A percentile compares a stretch with the other conserved stretches of the same genome.
Evolutionary conservation across 306 rosid species (phyloP).

Genomic region (Dalbergia cultrata): DNA sequence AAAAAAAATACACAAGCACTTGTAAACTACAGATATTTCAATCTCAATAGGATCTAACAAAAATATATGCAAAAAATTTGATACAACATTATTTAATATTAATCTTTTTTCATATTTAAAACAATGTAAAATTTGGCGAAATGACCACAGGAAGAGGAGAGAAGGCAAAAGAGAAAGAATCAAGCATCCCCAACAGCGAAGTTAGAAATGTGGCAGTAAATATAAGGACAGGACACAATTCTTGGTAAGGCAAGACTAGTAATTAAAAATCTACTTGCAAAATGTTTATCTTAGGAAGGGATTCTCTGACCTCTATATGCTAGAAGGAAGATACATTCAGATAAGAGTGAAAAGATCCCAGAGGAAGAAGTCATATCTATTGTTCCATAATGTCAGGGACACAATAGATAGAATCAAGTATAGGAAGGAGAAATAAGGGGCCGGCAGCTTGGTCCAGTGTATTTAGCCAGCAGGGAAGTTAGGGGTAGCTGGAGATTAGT

Average conservation of each 20-base stretch:
- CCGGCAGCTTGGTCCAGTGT: no score
- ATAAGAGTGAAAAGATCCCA: slow-evolving; percentile 11
- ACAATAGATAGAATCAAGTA: no score
- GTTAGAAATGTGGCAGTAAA: slow-evolving; percentile 4
- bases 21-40: slow-evolving; percentile 22
- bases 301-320: slow-evolving; percentile 23
- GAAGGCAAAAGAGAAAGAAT: neutral
- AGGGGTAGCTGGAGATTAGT: no score
- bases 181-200: slow-evolving; percentile 22
- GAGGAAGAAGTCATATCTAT: slow-evolving; percentile 16
- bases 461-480: no score
- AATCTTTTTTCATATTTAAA: slow-evolving; percentile 9
- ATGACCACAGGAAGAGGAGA: slow-evolving; percentile 20
- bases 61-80: slow-evolving; percentile 5
- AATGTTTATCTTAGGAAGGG: slow-evolving; percentile 23
- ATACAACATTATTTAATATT: slow-evolving; percentile 5
- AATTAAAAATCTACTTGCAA: slow-evolving; percentile 7
- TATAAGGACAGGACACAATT: neutral
- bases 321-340: slow-evolving; percentile 27
- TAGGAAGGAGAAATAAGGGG: no score
- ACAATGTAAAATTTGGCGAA: neutral
- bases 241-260: slow-evolving; percentile 9
- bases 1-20: slow-evolving; percentile 13
- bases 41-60: neutral
- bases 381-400: neutral